Evolutionary conservation across 306 rosid genomes (phyloP), one percentile per base, ranked within the genome.

Genomic region (Begonia masoniana): DNA sequence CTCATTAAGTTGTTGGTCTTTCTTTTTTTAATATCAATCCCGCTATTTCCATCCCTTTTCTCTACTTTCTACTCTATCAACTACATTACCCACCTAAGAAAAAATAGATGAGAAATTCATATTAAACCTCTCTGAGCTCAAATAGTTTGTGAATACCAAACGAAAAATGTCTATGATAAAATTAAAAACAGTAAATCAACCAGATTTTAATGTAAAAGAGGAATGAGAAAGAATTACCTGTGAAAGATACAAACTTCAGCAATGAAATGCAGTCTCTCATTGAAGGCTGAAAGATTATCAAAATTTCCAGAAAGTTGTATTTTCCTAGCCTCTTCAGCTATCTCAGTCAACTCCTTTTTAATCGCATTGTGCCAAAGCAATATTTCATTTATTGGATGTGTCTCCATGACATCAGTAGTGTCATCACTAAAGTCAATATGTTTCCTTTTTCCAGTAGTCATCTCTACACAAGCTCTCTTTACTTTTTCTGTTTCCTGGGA

Each of bases 161-260:
- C 50, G 15, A 47, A 47, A 47, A 15, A 6, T 9, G 51, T 1
- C 51, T 47, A 47, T 47, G 51, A 15, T 6, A 47, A 31, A 31
- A 31, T 31, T 31, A 31, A 31, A 31, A 31, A 31, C 39, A 31
- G n/a, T 47, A 9, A 31, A 2, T 31, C 39, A 31, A 31, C 39
- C 39, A 31, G 39, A 31, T 31, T 31, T 51, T 41, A 23, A 15
- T 13, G 51, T 55, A 43, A 61, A 7, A 61, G 42, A 52, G 17
- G 19, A 53, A 42, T 24, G 39, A 46, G 53, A 23, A 13, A n/a
- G 26, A 14, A n/a, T 46, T 83, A 92, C 99, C 99, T 92, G 82
- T 92, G 96, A 71, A 81, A 92, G 68, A 87, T 83, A 83, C 94
- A 92, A 68, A 92, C 95, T 81, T 92, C 96, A 47, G 99, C 96